Evolutionary conservation across 371 early-diverging fungal species (phyloP), one percentile per base, ranked within the genome.

Genomic region (Neoconidiobolus thromboides): DNA sequence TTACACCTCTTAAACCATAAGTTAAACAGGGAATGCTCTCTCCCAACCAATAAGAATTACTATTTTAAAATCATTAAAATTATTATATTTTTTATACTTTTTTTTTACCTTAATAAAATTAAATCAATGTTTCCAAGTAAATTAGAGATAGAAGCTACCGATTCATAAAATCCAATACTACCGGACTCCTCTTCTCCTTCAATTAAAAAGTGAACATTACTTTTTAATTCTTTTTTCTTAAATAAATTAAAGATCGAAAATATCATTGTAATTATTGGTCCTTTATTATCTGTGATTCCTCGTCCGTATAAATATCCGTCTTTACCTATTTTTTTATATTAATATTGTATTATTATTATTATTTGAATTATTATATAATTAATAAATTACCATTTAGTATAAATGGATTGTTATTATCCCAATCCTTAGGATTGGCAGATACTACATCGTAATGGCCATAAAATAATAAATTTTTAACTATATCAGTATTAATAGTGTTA

Each of bases 11-110:
- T 54, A 96, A 83, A 61, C 97, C 97, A 69, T 95, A 93, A 43
- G 96, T 96, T 66, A 96, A 73, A 75, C 96, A 94, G 49, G 97
- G 97, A 76, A 89, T 93, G 63, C 73, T 83, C 51, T 85, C 91
- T 60, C 93, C 92, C 43, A 94, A 77, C 95, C 96, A 95, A 76
- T 92, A 85, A 10, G 73, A 73, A 59, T 73, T 73, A 62, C 72
- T 71, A 62, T 44, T 48, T 15, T 14, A 15, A 36, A 10, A 40
- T 14, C 38, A 4, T 40, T 1, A 57, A 12, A n/a, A 41, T 26
- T 4, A 43, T 26, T 9, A 38, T 9, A 26, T 26, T 26, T 26
- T 3, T n/a, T 42, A 15, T 14, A 4, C 48, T 48, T 5, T 26
- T 39, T 15, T 41, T 36, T 60, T 69, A 77, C 80, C 79, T 77